Conservation (phyloP, 2,329 filamentous ascomycete genomes). For the Gnomoniopsis smithogilvyi region DNA sequence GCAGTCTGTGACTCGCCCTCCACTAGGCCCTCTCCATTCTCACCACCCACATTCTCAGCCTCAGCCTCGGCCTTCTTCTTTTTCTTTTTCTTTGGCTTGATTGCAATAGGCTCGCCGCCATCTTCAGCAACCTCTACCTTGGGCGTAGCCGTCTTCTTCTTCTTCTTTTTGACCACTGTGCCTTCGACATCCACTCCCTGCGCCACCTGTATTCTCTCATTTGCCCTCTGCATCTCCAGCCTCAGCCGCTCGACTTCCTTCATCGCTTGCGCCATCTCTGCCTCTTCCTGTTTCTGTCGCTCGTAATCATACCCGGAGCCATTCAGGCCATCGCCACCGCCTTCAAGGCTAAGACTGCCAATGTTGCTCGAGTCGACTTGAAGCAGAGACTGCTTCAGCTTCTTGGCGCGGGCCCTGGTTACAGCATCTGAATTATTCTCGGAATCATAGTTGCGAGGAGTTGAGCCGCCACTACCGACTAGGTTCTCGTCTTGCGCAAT, state of each 20-base stretch:
- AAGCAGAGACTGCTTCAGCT: conserved; percentile 63
- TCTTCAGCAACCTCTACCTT: conserved; percentile 13
- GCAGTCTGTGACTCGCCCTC: conserved; percentile 12
- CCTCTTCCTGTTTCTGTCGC: conserved; percentile 70
- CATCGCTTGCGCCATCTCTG: conserved; percentile 85
- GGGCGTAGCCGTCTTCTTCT: conserved; percentile 57
- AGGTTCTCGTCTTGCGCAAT: conserved; percentile 74
- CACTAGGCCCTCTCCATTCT: conserved; percentile 2
- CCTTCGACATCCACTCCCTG: conserved; percentile 66
- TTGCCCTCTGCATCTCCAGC: conserved; percentile 83
- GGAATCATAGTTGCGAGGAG: conserved; percentile 50
- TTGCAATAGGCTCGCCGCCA: conserved; percentile 30
- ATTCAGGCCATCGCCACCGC: conserved; percentile 34
- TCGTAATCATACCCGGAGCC: conserved; percentile 53
- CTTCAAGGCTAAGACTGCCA: conserved; percentile 63
- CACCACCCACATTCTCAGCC: conserved; percentile 12
- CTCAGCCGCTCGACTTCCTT: conserved; percentile 83
- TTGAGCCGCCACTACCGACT: conserved; percentile 45
- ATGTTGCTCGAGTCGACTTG: conserved; percentile 86
- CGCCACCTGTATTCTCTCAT: conserved; percentile 69
- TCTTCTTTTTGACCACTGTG: conserved; percentile 64
- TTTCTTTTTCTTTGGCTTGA: conserved; percentile 51
- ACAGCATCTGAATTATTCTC: conserved; percentile 48
- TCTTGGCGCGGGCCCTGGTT: conserved; percentile 47
- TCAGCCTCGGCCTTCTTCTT: conserved; percentile 22